Evolutionary conservation across 495 filamentous ascomycete genomes (phyloP).

Genomic region (Hypomontagnella submonticulosa): DNA sequence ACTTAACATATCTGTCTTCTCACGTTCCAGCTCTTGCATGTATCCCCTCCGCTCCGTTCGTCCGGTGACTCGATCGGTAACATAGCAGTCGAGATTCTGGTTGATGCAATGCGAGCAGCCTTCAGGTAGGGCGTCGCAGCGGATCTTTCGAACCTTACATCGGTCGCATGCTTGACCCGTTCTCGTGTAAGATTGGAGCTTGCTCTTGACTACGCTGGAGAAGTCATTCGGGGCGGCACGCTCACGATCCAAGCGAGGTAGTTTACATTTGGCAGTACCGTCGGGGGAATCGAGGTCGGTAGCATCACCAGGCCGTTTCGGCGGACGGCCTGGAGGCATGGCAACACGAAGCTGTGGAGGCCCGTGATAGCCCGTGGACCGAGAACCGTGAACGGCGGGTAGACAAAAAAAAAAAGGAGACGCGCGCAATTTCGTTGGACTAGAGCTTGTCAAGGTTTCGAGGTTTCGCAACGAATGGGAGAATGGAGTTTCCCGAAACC

Average conservation of each 20-base stretch:
- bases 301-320: slow-evolving; percentile 56
- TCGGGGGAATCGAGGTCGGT: slow-evolving; percentile 45
- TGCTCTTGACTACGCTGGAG: slow-evolving; percentile 73
- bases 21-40: slow-evolving; percentile 69
- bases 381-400: too few relatives aligned
- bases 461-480: slow-evolving; percentile 39
- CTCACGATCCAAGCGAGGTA: slow-evolving; percentile 58
- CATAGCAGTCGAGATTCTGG: slow-evolving; percentile 76
- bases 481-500: slow-evolving; percentile 46
- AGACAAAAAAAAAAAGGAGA: slow-evolving; percentile 3
- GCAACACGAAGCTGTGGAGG: slow-evolving; percentile 40
- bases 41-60: slow-evolving; percentile 82
- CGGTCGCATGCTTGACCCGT: slow-evolving; percentile 92
- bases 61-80: slow-evolving; percentile 89
- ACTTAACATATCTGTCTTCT: slow-evolving; percentile 64
- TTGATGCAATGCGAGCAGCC: slow-evolving; percentile 81
- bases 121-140: slow-evolving; percentile 77
- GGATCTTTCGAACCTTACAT: slow-evolving; percentile 88
- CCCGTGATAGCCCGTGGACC: slow-evolving; percentile 4
- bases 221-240: slow-evolving; percentile 65
- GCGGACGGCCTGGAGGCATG: slow-evolving; percentile 52
- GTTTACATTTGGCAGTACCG: slow-evolving; percentile 54
- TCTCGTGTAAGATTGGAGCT: slow-evolving; percentile 69
- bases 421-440: slow-evolving; percentile 26
- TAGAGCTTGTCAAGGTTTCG: slow-evolving; percentile 35